phyloP scores from a whole-genome alignment of 495 filamentous ascomycete genomes.

The Hypoxylon crocopeplum region DNA sequence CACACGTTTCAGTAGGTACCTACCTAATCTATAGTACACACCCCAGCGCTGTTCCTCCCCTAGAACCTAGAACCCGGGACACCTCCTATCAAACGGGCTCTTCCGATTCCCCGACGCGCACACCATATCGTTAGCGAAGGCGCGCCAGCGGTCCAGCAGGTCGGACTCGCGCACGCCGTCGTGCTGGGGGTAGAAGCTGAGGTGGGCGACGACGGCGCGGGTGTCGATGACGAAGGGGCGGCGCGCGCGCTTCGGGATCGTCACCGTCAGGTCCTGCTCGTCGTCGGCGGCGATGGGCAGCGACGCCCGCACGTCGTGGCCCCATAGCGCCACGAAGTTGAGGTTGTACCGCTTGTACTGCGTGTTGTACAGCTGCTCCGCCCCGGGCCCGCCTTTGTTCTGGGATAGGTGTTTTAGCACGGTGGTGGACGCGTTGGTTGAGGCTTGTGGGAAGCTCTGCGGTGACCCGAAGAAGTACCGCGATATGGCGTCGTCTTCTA shows the following conservation, averaged over 20 bases:
- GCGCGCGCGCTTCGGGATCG: conserved; percentile 29
- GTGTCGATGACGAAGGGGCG: conserved; percentile 58
- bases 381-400: conserved; percentile 26
- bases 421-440: conserved; percentile 15
- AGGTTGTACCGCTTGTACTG: conserved; percentile 51
- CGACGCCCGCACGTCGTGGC: conserved; percentile 43
- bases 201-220: conserved; percentile 59
- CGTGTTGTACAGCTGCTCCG: conserved; percentile 53
- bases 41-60: background rate
- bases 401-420: conserved; percentile 16
- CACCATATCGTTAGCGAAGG: conserved; percentile 57
- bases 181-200: conserved; percentile 49
- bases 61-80: conserved; percentile 32
- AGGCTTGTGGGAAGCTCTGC: conserved; percentile 9
- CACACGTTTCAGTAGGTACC: too few species aligned
- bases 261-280: conserved; percentile 42
- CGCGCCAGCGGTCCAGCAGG: conserved; percentile 58
- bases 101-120: conserved; percentile 35
- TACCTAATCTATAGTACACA: background rate
- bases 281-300: conserved; percentile 43
- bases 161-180: conserved; percentile 57
- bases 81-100: conserved; percentile 36
- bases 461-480: conserved; percentile 58
- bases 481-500: conserved; percentile 51
- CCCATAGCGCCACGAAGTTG: conserved; percentile 58